A percentile compares a stretch with the other conserved stretches of the same genome.
phyloP scores from a whole-genome alignment of 768 basidiomycete species.

The Panaeolus cyanescens region DNA sequence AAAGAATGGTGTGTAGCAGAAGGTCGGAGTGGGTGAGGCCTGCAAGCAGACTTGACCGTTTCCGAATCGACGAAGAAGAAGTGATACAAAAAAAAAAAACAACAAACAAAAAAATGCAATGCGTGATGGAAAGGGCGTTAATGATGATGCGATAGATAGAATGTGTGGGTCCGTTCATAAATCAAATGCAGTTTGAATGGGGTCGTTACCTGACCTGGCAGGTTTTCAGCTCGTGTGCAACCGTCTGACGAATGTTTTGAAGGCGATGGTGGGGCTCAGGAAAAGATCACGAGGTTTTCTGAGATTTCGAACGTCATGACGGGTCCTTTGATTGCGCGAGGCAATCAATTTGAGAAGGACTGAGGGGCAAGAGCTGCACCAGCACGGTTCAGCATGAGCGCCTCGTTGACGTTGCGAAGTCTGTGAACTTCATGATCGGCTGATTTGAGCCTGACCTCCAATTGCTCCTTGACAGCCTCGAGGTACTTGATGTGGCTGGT shows the following conservation, averaged over 20 bases:
- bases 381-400: slow-evolving; percentile 74
- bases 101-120: slow-evolving; percentile 23
- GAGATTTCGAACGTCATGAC: slow-evolving; percentile 28
- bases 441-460: slow-evolving; percentile 75
- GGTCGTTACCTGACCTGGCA: slow-evolving; percentile 55
- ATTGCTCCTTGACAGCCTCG: slow-evolving; percentile 74
- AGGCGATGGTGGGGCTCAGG: slow-evolving; percentile 14
- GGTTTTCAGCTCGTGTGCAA: slow-evolving; percentile 46
- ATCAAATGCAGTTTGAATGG: slow-evolving; percentile 40
- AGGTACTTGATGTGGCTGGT: slow-evolving; percentile 87
- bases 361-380: slow-evolving; percentile 51
- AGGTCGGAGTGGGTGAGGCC: slow-evolving; percentile 25
- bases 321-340: slow-evolving; percentile 28
- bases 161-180: slow-evolving; percentile 59
- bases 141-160: slow-evolving; percentile 38
- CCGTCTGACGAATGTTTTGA: slow-evolving; percentile 30
- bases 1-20: slow-evolving; percentile 36
- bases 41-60: slow-evolving; percentile 17
- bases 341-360: slow-evolving; percentile 45
- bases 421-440: slow-evolving; percentile 81
- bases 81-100: slow-evolving; percentile 17
- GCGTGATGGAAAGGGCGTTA: slow-evolving; percentile 30
- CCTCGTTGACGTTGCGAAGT: slow-evolving; percentile 86
- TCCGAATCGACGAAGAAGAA: slow-evolving; percentile 23
- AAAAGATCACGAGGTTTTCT: slow-evolving; percentile 25